These are phyloP conservation scores for Colletotrichum gloeosporioides DNA, from an alignment of 2,329 filamentous ascomycete genomes.

Conservation along the genomic window DNA sequence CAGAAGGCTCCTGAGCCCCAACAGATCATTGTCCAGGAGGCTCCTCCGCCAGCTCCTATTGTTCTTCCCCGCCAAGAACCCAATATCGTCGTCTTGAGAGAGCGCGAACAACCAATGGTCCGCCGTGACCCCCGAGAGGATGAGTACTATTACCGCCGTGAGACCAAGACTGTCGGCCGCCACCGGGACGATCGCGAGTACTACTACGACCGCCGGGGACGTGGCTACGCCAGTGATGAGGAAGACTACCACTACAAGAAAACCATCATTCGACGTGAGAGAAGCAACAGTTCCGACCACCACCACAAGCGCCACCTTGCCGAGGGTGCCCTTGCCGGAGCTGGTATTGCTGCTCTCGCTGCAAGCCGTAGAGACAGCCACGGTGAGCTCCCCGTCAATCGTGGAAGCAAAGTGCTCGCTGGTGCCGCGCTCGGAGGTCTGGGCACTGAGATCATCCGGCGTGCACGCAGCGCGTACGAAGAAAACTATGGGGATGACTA, in stretches of 20 bases:
- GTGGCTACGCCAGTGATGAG: slow-evolving; percentile 43
- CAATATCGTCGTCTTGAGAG: slow-evolving; percentile 47
- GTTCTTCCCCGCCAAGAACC: slow-evolving; percentile 53
- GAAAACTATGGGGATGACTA: slow-evolving; percentile 12
- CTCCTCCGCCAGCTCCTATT: slow-evolving; percentile 56
- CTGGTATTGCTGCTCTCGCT: slow-evolving; percentile 65
- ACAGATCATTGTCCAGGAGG: slow-evolving; percentile 66
- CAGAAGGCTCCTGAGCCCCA: slow-evolving; percentile 60
- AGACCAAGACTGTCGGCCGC: slow-evolving; percentile 46
- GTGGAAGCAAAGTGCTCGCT: slow-evolving; percentile 63
- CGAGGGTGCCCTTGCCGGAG: slow-evolving; percentile 69
- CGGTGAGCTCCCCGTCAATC: slow-evolving; percentile 54
- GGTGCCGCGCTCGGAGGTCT: slow-evolving; percentile 68
- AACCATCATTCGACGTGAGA: slow-evolving; percentile 56
- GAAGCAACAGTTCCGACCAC: slow-evolving; percentile 51
- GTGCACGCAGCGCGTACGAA: slow-evolving; percentile 66
- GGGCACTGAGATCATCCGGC: slow-evolving; percentile 64
- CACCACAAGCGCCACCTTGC: slow-evolving; percentile 66
- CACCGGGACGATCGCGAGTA: slow-evolving; percentile 33
- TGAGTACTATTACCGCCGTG: slow-evolving; percentile 58
- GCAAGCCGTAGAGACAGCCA: slow-evolving; percentile 58
- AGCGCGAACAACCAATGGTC: slow-evolving; percentile 42
- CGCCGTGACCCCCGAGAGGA: slow-evolving; percentile 47
- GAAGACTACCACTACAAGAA: slow-evolving; percentile 47
- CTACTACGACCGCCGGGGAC: slow-evolving; percentile 34